A percentile compares a stretch with the other conserved stretches of the same genome.
phyloP scores from a whole-genome alignment of 345 rosid genomes.

The Melastoma malabathricum region DNA sequence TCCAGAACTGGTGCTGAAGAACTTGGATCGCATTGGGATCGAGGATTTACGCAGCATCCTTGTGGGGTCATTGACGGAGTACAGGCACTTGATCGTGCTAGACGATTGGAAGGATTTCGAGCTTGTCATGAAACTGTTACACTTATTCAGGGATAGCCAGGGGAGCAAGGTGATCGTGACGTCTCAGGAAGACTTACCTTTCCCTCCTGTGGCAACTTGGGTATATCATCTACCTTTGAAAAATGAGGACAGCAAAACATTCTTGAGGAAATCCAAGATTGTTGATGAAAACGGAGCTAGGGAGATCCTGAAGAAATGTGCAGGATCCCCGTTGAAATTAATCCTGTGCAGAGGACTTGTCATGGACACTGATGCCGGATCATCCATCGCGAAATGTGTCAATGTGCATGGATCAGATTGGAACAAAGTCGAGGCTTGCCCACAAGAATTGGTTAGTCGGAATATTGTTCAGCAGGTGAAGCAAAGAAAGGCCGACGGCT shows the following conservation, averaged over 20 bases:
- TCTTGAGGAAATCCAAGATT: not conserved
- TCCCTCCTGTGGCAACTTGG: too few species aligned
- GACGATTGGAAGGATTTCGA: not conserved
- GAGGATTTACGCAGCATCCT: not conserved
- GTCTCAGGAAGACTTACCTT: not conserved
- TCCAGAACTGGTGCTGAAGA: not conserved
- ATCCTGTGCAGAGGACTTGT: not conserved
- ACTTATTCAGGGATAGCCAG: not conserved
- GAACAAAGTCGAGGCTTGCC: not conserved
- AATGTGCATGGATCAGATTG: not conserved
- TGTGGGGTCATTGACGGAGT: not conserved
- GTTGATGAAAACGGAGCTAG: too few species aligned
- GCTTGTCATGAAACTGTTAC: not conserved
- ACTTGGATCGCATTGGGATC: not conserved
- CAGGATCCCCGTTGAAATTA: not conserved
- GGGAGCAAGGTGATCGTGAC: conserved; percentile 5
- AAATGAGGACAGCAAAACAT: not conserved
- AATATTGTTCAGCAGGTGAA: conserved; percentile 10
- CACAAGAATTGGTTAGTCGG: conserved; percentile 7
- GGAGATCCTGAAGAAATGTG: not conserved
- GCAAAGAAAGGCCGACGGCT: conserved; percentile 6
- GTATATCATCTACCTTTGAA: not conserved
- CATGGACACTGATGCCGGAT: not conserved
- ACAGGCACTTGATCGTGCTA: conserved; percentile 8
- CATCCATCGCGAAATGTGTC: not conserved